Evolutionary conservation across 805 yeast species (phyloP).

Genomic region (Grigorovia humatica): DNA sequence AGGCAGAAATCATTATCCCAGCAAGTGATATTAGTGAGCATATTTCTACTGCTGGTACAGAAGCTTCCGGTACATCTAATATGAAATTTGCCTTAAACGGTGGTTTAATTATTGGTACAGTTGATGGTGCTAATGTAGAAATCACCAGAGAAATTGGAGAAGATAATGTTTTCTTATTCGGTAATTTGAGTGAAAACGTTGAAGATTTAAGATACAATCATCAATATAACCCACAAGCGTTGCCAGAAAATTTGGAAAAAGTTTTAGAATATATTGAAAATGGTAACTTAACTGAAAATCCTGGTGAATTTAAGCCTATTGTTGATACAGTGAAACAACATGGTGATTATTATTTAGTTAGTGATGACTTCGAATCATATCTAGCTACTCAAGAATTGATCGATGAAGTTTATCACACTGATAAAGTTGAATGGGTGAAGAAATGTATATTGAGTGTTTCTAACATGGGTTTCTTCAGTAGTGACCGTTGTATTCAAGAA

Average conservation of each 20-base stretch:
- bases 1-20: slow-evolving; percentile 84
- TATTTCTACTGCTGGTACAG: slow-evolving; percentile 95
- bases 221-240: slow-evolving; percentile 39
- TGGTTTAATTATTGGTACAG: slow-evolving; percentile 89
- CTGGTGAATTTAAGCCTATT: slow-evolving; percentile 52
- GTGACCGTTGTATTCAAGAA: slow-evolving; percentile 85
- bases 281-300: slow-evolving; percentile 59
- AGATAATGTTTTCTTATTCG: slow-evolving; percentile 84
- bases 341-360: slow-evolving; percentile 79
- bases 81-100: slow-evolving; percentile 94
- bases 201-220: slow-evolving; percentile 76
- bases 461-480: slow-evolving; percentile 85
- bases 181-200: slow-evolving; percentile 82
- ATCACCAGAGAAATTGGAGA: slow-evolving; percentile 90
- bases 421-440: slow-evolving; percentile 63
- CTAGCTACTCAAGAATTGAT: slow-evolving; percentile 70
- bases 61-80: slow-evolving; percentile 91
- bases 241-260: slow-evolving; percentile 48
- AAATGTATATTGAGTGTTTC: slow-evolving; percentile 75
- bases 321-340: slow-evolving; percentile 59
- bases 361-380: slow-evolving; percentile 83
- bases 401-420: slow-evolving; percentile 55
- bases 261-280: slow-evolving; percentile 60
- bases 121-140: slow-evolving; percentile 94
- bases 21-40: slow-evolving; percentile 89